These are phyloP conservation scores for Talaromyces sp. DNA, from an alignment of 2,329 filamentous ascomycete species.

Conservation along the genomic window DNA sequence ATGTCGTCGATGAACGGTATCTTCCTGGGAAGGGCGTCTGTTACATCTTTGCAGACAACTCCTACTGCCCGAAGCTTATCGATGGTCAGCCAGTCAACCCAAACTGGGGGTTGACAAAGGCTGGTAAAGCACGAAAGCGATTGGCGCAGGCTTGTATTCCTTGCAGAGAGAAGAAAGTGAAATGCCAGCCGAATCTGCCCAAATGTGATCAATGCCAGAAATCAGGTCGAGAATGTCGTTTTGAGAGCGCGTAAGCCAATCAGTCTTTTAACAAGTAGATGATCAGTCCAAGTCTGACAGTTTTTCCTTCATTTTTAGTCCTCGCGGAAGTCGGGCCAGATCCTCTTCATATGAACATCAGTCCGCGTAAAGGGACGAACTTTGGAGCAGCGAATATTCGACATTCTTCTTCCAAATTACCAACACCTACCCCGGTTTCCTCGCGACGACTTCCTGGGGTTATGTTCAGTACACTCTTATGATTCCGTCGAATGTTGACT, in stretches of 20 bases:
- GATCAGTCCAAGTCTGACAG: background rate
- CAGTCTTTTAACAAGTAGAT: background rate
- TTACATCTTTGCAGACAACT: constrained; percentile 83
- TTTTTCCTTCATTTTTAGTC: constrained; percentile 22
- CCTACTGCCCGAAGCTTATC: constrained; percentile 76
- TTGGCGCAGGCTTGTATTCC: constrained; percentile 90
- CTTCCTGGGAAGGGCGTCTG: constrained; percentile 75
- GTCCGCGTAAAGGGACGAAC: background rate
- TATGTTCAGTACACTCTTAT: background rate
- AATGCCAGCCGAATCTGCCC: constrained; percentile 83
- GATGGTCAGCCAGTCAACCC: constrained; percentile 85
- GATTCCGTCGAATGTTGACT: background rate
- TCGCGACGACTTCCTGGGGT: background rate
- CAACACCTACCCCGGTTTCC: background rate
- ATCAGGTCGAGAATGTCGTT: constrained; percentile 79
- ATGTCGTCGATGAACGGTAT: constrained; percentile 41
- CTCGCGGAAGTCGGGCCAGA: constrained; percentile 27
- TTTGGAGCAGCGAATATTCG: background rate
- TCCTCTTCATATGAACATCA: constrained; percentile 18
- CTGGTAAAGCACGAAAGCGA: constrained; percentile 86
- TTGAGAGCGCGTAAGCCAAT: constrained; percentile 73
- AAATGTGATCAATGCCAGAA: constrained; percentile 92
- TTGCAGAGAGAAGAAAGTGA: constrained; percentile 96
- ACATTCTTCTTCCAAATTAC: background rate
- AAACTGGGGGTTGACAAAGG: constrained; percentile 90